These are phyloP conservation scores for Pulicaria dysenterica DNA, from an alignment of 129 eudicot species.

Conservation along the genomic window DNA sequence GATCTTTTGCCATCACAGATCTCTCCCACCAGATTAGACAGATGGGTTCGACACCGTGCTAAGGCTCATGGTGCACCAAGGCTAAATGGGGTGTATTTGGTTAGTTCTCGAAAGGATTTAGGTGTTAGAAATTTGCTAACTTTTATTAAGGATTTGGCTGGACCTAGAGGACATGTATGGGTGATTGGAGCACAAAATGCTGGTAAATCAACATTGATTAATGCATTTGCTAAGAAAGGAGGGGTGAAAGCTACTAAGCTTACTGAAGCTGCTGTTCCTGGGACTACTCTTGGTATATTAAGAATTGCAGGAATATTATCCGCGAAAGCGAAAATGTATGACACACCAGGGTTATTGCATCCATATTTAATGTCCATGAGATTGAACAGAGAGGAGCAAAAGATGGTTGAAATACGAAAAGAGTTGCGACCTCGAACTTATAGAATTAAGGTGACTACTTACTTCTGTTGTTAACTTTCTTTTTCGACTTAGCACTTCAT, in stretches of 20 bases:
- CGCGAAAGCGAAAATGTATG: constrained; percentile 97
- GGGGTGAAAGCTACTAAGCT: constrained; percentile 75
- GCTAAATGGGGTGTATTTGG: constrained; percentile 84
- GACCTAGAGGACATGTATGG: constrained; percentile 98
- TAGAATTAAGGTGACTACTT: constrained; percentile 73
- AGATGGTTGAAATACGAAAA: constrained; percentile 86
- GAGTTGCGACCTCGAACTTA: constrained; percentile 79
- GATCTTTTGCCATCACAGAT: constrained; percentile 94
- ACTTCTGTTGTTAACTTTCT: neutral
- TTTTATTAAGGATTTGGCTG: constrained; percentile 82
- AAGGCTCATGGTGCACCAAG: constrained; percentile 89
- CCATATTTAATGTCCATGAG: constrained; percentile 95
- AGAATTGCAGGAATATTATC: constrained; percentile 87
- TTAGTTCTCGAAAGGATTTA: constrained; percentile 86
- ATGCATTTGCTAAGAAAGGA: constrained; percentile 85
- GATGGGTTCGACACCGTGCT: constrained; percentile 95
- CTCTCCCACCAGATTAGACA: constrained; percentile 90
- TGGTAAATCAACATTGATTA: constrained; percentile 90
- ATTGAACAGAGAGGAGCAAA: constrained; percentile 87
- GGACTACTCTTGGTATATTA: constrained; percentile 92
- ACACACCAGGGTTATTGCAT: constrained; percentile 91
- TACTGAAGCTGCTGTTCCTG: constrained; percentile 96
- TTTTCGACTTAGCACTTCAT: neutral
- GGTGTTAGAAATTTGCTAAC: constrained; percentile 82
- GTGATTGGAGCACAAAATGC: constrained; percentile 97